These are phyloP conservation scores for Pistacia atlantica DNA, from an alignment of 345 rosid species.

Conservation along the genomic window DNA sequence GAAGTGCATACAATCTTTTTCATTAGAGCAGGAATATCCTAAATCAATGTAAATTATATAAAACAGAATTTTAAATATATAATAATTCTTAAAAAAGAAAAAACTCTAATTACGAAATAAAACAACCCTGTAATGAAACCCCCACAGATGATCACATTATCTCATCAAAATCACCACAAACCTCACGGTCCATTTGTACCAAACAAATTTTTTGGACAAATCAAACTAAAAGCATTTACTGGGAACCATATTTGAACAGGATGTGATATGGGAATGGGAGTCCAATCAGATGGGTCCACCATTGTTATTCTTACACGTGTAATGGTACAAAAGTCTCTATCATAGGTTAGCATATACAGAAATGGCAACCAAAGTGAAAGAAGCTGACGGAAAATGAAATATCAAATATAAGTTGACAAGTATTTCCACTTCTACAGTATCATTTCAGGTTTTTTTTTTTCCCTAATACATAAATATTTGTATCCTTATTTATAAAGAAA, in stretches of 20 bases:
- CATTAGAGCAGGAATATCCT: too few relatives aligned
- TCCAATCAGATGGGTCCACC: slow-evolving; percentile 6
- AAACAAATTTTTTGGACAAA: background rate
- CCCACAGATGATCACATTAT: too few relatives aligned
- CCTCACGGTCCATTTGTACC: background rate
- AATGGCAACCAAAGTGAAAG: background rate
- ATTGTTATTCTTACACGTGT: background rate
- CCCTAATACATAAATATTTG: too few relatives aligned
- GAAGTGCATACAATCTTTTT: too few relatives aligned
- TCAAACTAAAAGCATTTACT: background rate
- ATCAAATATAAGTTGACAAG: background rate
- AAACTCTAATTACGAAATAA: too few relatives aligned
- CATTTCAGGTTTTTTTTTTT: too few relatives aligned
- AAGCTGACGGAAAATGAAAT: background rate
- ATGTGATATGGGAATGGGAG: background rate
- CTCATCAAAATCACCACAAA: slow-evolving; percentile 7
- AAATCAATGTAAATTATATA: too few relatives aligned
- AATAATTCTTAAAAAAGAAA: too few relatives aligned
- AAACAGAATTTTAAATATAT: too few relatives aligned
- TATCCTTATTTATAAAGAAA: too few relatives aligned
- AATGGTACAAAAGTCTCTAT: background rate
- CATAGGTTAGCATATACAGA: background rate
- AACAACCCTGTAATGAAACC: too few relatives aligned
- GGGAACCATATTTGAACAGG: background rate
- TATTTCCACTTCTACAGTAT: background rate